Percentiles rank a stretch among this genome's conserved stretches.
Evolutionary conservation across 2,329 filamentous ascomycete genomes (phyloP).

Genomic region (Hortaea werneckii): DNA sequence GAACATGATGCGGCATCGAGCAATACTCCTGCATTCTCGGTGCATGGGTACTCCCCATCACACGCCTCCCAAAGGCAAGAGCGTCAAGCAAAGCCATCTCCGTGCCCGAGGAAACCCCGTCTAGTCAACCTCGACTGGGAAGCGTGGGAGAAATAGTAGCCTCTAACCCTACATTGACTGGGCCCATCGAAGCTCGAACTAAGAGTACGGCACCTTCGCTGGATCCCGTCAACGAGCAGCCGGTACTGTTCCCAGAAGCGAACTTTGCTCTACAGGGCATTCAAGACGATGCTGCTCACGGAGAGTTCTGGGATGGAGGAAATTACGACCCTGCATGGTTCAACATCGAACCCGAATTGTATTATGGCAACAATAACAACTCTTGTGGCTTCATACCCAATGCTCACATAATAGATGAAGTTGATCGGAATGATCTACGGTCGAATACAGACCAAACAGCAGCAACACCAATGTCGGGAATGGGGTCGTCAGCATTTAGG

Average conservation of each 20-base stretch:
- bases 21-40: background rate
- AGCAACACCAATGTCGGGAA: background rate
- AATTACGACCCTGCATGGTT: slow-evolving; percentile 23
- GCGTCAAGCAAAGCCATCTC: background rate
- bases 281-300: slow-evolving; percentile 9
- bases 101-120: background rate
- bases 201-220: background rate
- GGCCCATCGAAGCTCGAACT: background rate
- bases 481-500: slow-evolving; percentile 4
- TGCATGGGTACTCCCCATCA: background rate
- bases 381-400: slow-evolving; percentile 24
- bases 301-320: slow-evolving; percentile 14
- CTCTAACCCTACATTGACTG: background rate
- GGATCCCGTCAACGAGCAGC: slow-evolving; percentile 1
- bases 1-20: background rate
- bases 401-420: slow-evolving; percentile 23
- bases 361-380: slow-evolving; percentile 20
- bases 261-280: slow-evolving; percentile 6
- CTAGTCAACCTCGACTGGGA: background rate
- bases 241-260: slow-evolving; percentile 1
- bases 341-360: slow-evolving; percentile 21
- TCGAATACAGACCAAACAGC: slow-evolving; percentile 9
- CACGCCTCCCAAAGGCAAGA: background rate
- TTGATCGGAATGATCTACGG: slow-evolving; percentile 17
- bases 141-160: background rate